Base-by-base conservation (phyloP, 192 early-diverging fungal species). In the Diversispora eburnea region DNA sequence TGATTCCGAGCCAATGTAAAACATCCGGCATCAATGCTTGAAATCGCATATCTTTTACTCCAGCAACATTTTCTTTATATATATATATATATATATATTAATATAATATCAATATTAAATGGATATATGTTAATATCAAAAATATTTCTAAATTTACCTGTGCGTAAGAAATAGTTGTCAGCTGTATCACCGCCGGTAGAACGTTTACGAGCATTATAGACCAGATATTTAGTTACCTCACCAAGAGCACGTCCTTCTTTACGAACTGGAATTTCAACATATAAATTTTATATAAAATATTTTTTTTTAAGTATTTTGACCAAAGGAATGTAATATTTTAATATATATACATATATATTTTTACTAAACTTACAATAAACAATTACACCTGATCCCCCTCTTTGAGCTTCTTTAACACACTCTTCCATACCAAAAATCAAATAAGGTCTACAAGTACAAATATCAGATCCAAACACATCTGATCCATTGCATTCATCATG, bases 401-500 rank as follows among this genome's bases (percentile, higher is more conserved):
- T 78, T 75, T 95, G 94, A 3, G 95, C 95, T 71, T 92, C 87
- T 67, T 90, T 90, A 49, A 93, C 91, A 49, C 88, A 90, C 70
- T 98, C 94, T 67, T 92, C 91, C 79, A 98, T 98, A 43, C 94
- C 94, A 77, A 88, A 95, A 65, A 92, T 87, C 64, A 95, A 78
- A 75, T 91, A 92, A 3, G 91, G 91, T 52, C 90, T 87, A 79
- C 91, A 93, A 19, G 91, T 94, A 77, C 91, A 93, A 64, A 94
- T 94, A 70, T 94, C 93, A 19, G 88, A 89, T 46, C 92, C 92
- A 82, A 93, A 93, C 8, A 94, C 92, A 58, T 94, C 92, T 0
- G 89, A 91, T 19, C 94, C 95, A 79, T 97, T 97, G 84, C 95
- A 97, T 72, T 97, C 95, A 78, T 97, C 95, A 81, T 97, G 95